These are phyloP conservation scores for Stylonectria norvegica DNA, from an alignment of 2,329 filamentous ascomycete species.

Conservation along the genomic window DNA sequence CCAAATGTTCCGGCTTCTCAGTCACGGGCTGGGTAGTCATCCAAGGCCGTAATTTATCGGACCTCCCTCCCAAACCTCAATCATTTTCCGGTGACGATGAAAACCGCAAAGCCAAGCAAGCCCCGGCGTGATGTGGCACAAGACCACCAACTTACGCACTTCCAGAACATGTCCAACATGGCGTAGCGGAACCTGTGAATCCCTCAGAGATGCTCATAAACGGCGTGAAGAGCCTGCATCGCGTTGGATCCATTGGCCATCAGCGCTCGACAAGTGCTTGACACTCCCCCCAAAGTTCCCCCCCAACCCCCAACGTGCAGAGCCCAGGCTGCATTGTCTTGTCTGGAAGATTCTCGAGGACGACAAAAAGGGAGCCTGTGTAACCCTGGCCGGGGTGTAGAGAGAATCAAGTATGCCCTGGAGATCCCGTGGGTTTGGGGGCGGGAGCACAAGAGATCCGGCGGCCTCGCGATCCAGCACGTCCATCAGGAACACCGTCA, in stretches of 20 bases:
- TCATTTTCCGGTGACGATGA: neutral
- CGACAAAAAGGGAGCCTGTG: neutral
- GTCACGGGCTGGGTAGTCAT: neutral
- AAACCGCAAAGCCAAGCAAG: neutral
- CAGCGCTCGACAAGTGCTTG: neutral
- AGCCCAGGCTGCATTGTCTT: neutral
- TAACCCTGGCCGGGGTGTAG: no score
- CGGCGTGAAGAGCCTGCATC: neutral
- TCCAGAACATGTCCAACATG: no score
- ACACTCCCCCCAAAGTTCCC: neutral
- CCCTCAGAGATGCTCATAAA: neutral
- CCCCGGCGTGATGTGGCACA: neutral
- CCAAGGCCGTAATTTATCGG: conserved; percentile 5
- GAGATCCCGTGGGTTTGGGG: conserved; percentile 4
- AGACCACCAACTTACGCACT: conserved; percentile 4
- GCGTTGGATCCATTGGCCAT: neutral
- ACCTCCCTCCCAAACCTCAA: neutral
- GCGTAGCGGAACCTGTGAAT: conserved; percentile 3
- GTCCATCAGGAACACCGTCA: conserved; percentile 10
- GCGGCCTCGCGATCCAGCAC: conserved; percentile 24
- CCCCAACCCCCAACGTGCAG: neutral
- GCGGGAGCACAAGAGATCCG: conserved; percentile 20
- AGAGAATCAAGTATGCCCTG: neutral
- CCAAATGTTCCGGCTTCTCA: neutral
- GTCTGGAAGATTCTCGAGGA: neutral